Conservation (phyloP, 345 rosid genomes). For the Arabis hirsuta region DNA sequence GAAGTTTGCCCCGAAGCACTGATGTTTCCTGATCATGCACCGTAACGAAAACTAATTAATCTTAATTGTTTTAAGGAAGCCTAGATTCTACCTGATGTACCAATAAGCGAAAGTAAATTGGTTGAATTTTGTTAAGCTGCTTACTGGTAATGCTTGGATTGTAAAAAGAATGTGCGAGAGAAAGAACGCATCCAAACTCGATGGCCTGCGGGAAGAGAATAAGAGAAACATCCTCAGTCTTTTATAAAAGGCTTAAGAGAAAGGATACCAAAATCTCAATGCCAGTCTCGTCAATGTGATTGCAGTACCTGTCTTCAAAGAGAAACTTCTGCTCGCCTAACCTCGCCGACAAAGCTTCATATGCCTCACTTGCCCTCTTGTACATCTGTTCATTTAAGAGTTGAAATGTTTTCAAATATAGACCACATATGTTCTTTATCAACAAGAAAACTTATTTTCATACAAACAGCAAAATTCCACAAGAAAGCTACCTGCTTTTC, state of each 20-base stretch:
- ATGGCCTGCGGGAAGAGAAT: slow-evolving; percentile 57
- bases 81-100: slow-evolving; percentile 5
- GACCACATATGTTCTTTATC: not conserved
- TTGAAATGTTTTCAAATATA: not conserved
- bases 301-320: slow-evolving; percentile 69
- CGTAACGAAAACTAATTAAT: slow-evolving; percentile 9
- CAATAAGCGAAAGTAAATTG: not conserved
- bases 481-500: slow-evolving; percentile 69
- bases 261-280: not conserved
- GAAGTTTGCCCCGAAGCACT: slow-evolving; percentile 58
- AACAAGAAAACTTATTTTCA: slow-evolving; percentile 2
- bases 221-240: slow-evolving; percentile 17
- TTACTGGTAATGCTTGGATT: slow-evolving; percentile 83
- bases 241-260: not conserved
- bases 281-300: not conserved
- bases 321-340: slow-evolving; percentile 74
- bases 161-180: slow-evolving; percentile 71
- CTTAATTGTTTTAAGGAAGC: not conserved
- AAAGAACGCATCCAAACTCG: slow-evolving; percentile 85
- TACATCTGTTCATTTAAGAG: slow-evolving; percentile 61
- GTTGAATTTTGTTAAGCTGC: slow-evolving; percentile 38
- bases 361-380: slow-evolving; percentile 68
- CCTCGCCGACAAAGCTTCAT: slow-evolving; percentile 78
- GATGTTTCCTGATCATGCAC: slow-evolving; percentile 65
- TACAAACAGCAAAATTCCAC: not conserved